These are phyloP conservation scores for Plasmopara viticola DNA, from an alignment of 352 stramenopile genomes.

Conservation along the genomic window DNA sequence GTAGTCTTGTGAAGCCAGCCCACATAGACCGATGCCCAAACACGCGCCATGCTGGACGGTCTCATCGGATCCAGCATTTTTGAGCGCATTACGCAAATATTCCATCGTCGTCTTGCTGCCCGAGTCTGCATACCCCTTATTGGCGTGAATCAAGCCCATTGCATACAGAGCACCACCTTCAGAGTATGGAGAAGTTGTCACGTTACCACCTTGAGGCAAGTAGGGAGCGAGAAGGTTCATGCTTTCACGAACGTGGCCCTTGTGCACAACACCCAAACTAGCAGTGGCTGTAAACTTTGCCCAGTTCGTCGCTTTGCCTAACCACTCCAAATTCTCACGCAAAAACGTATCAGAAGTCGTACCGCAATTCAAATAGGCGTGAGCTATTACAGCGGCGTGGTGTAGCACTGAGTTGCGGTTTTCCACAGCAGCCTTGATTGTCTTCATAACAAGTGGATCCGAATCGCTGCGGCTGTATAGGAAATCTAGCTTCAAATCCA, in stretches of 20 bases:
- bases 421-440: conserved; percentile 90
- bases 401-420: conserved; percentile 96
- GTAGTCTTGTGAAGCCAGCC: conserved; percentile 91
- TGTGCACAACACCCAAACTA: conserved; percentile 97
- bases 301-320: conserved; percentile 98
- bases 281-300: conserved; percentile 98
- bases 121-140: conserved; percentile 87
- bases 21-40: conserved; percentile 95
- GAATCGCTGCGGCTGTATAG: conserved; percentile 87
- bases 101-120: conserved; percentile 80
- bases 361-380: conserved; percentile 97
- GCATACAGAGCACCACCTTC: conserved; percentile 97
- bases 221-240: conserved; percentile 98
- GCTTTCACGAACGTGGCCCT: conserved; percentile 95
- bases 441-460: conserved; percentile 91
- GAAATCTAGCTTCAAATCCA: conserved; percentile 92
- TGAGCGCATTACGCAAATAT: conserved; percentile 79
- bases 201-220: conserved; percentile 83
- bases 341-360: conserved; percentile 97
- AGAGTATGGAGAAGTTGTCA: conserved; percentile 91
- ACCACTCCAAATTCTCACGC: conserved; percentile 98
- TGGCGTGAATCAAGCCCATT: conserved; percentile 97
- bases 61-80: conserved; percentile 90
- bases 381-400: conserved; percentile 94
- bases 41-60: conserved; percentile 97